Conservation (phyloP, 2,329 filamentous ascomycete genomes). For the Pseudogymnoascus sp. region DNA sequence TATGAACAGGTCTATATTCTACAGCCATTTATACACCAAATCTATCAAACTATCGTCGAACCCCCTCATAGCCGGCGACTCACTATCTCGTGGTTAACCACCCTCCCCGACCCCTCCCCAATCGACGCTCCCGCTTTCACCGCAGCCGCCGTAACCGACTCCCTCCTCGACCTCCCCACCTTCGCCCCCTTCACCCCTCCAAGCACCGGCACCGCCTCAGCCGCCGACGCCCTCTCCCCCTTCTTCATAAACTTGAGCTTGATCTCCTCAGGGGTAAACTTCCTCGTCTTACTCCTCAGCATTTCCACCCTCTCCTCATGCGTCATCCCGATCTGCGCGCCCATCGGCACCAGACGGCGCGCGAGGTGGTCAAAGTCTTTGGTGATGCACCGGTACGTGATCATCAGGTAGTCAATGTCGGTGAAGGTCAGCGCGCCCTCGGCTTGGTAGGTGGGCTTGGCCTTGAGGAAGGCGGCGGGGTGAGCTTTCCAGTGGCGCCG, state of each 20-base stretch:
- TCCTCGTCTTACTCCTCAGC: constrained; percentile 58
- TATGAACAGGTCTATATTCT: background rate
- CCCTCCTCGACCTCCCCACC: background rate
- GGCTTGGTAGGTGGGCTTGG: constrained; percentile 59
- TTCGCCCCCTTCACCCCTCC: background rate
- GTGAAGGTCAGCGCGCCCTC: constrained; percentile 71
- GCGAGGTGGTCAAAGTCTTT: constrained; percentile 69
- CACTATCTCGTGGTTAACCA: constrained; percentile 5
- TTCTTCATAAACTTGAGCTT: constrained; percentile 43
- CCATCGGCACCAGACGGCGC: constrained; percentile 66
- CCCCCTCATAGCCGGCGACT: background rate
- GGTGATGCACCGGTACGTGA: constrained; percentile 60
- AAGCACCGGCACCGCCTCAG: background rate
- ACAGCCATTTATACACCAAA: background rate
- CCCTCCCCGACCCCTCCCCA: background rate
- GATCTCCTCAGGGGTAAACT: constrained; percentile 62
- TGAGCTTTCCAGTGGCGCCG: constrained; percentile 77
- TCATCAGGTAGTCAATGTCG: constrained; percentile 75
- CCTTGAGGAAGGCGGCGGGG: constrained; percentile 64
- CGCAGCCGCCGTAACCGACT: background rate
- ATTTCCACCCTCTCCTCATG: constrained; percentile 57
- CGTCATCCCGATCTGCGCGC: constrained; percentile 61
- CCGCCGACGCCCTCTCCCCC: background rate
- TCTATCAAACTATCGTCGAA: background rate
- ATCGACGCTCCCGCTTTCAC: background rate